These are phyloP conservation scores for Penicillium sp. DNA, from an alignment of 2,329 filamentous ascomycete species.

Conservation along the genomic window DNA sequence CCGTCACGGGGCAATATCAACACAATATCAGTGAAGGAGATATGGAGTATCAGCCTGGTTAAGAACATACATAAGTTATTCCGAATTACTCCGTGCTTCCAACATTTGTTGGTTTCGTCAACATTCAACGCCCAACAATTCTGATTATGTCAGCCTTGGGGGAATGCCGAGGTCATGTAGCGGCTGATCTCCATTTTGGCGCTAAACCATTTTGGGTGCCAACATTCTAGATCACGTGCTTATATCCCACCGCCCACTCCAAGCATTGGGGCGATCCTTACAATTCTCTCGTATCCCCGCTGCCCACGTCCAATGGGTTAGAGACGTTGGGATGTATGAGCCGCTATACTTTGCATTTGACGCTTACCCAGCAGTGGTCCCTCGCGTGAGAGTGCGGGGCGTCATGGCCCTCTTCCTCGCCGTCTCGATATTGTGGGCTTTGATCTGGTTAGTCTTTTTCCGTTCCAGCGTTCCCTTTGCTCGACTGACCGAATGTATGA, in stretches of 20 bases:
- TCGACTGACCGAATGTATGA: constrained; percentile 1
- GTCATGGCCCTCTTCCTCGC: constrained; percentile 51
- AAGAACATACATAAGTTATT: neutral
- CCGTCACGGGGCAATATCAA: constrained; percentile 7
- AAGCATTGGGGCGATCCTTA: constrained; percentile 4
- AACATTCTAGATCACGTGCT: constrained; percentile 1
- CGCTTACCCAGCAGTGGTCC: constrained; percentile 47
- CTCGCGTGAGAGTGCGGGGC: constrained; percentile 48
- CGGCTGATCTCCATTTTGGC: constrained; percentile 17
- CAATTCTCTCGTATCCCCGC: constrained; percentile 9
- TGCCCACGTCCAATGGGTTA: constrained; percentile 32
- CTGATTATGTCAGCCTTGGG: constrained; percentile 16
- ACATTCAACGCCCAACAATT: constrained; percentile 24
- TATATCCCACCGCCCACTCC: constrained; percentile 1
- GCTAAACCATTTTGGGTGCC: constrained; percentile 9
- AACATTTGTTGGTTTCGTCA: constrained; percentile 6
- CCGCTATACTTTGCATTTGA: constrained; percentile 46
- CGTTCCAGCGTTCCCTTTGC: neutral
- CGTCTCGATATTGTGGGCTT: constrained; percentile 48
- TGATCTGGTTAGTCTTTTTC: constrained; percentile 45
- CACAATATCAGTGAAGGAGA: neutral
- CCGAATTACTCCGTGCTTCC: neutral
- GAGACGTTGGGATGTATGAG: constrained; percentile 47
- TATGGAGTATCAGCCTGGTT: neutral
- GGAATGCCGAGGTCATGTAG: constrained; percentile 22